These are phyloP conservation scores for Phytopythium litorale DNA, from an alignment of 352 stramenopile genomes.

Conservation along the genomic window DNA sequence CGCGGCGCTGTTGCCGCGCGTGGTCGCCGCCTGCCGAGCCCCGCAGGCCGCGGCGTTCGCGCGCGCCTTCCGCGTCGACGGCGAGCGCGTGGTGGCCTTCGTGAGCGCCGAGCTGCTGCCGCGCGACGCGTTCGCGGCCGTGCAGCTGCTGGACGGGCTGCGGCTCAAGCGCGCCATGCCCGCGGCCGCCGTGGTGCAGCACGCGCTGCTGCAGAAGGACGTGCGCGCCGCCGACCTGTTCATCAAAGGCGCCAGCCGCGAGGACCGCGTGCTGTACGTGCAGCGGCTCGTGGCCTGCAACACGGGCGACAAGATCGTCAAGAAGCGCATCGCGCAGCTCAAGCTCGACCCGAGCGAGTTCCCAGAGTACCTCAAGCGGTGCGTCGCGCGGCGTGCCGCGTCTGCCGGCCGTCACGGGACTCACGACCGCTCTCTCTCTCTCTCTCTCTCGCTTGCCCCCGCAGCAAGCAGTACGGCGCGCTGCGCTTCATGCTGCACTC, in stretches of 20 bases:
- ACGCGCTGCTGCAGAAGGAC: conserved; percentile 48
- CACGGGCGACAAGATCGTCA: conserved; percentile 62
- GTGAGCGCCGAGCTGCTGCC: conserved; percentile 21
- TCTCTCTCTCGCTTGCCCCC: background rate
- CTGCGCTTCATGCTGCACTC: conserved; percentile 63
- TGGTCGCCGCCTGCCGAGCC: conserved; percentile 25
- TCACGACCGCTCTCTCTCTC: background rate
- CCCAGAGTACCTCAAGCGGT: conserved; percentile 52
- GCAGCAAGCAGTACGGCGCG: conserved; percentile 36
- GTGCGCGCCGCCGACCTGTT: conserved; percentile 54
- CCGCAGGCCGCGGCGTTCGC: conserved; percentile 39
- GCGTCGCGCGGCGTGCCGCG: background rate
- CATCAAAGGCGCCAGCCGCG: conserved; percentile 23
- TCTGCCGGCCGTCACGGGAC: background rate
- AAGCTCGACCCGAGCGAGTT: conserved; percentile 49
- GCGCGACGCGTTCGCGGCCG: conserved; percentile 24
- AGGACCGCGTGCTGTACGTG: conserved; percentile 42
- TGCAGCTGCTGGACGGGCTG: conserved; percentile 43
- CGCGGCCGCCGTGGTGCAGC: conserved; percentile 28
- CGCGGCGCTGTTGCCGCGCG: conserved; percentile 31
- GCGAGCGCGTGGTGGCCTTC: conserved; percentile 22
- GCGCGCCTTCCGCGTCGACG: conserved; percentile 33
- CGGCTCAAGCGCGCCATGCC: conserved; percentile 41
- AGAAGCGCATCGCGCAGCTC: conserved; percentile 62
- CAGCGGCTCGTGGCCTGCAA: conserved; percentile 43